Conservation (phyloP, 106 monocot genomes). For the Allium cepa region DNA sequence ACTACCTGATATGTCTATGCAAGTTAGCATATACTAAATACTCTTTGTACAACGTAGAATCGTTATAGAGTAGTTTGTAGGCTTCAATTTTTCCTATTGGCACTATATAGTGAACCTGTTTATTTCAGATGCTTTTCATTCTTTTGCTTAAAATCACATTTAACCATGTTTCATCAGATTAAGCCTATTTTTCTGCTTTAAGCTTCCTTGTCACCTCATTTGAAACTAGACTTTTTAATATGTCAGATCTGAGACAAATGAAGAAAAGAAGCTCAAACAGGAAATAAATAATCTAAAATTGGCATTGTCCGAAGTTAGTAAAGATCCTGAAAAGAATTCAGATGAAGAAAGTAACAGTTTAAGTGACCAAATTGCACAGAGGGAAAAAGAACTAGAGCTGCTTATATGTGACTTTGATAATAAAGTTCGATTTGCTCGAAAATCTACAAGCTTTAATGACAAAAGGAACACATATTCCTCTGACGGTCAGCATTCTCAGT, state of each 20-base stretch:
- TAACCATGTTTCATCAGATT: too few relatives aligned
- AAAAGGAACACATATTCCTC: conserved; percentile 30
- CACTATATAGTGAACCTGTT: background rate
- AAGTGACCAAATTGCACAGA: conserved; percentile 24
- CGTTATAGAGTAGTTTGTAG: background rate
- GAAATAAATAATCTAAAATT: conserved; percentile 57
- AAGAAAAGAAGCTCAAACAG: conserved; percentile 73
- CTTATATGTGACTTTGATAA: conserved; percentile 62
- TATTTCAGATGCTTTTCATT: background rate
- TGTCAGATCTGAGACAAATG: conserved; percentile 71
- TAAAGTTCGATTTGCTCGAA: conserved; percentile 71
- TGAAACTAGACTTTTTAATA: background rate
- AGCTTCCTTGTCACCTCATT: background rate
- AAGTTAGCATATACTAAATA: too few relatives aligned
- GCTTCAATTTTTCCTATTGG: background rate
- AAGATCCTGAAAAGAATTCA: conserved; percentile 14
- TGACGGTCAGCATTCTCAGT: conserved; percentile 47
- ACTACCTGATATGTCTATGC: too few relatives aligned
- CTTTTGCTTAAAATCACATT: background rate
- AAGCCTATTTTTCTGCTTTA: background rate
- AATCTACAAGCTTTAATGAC: conserved; percentile 39
- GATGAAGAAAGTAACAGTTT: conserved; percentile 33
- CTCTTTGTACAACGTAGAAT: too few relatives aligned
- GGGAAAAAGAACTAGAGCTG: conserved; percentile 59
- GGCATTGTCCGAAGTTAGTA: conserved; percentile 16